Conservation (phyloP, 805 yeast genomes). For the Naumovozyma castellii region DNA sequence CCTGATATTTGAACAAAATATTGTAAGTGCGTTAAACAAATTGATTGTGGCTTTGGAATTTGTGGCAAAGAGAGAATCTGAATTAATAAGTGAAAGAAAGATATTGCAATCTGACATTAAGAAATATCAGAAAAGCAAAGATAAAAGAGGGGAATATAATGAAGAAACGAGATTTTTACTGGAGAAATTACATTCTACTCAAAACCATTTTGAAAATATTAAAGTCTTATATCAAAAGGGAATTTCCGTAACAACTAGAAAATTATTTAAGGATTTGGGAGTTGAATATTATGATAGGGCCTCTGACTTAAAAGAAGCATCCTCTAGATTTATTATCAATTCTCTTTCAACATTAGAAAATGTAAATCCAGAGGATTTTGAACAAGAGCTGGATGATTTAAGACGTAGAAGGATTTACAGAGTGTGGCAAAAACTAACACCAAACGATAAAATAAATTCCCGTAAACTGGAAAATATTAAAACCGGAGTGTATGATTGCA, state of each 20-base stretch:
- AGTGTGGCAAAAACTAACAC: conserved; percentile 18
- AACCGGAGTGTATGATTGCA: conserved; percentile 18
- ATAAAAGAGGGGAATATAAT: conserved; percentile 16
- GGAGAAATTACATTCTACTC: conserved; percentile 16
- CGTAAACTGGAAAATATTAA: conserved; percentile 18
- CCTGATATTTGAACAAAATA: conserved; percentile 14
- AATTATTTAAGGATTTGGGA: conserved; percentile 17
- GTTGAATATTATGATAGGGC: conserved; percentile 19
- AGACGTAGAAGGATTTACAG: conserved; percentile 19
- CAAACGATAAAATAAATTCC: conserved; percentile 16
- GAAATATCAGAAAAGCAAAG: conserved; percentile 12
- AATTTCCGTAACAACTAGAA: conserved; percentile 18
- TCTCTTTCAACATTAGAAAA: conserved; percentile 14
- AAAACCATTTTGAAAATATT: conserved; percentile 12
- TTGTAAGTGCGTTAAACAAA: conserved; percentile 10
- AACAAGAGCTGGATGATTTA: conserved; percentile 17
- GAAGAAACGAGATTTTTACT: conserved; percentile 18
- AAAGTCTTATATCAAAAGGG: conserved; percentile 19
- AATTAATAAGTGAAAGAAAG: conserved; percentile 15
- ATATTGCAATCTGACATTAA: conserved; percentile 12
- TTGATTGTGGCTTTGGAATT: conserved; percentile 17
- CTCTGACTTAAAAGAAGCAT: conserved; percentile 18
- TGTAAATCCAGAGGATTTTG: conserved; percentile 11
- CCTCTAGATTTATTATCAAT: conserved; percentile 13
- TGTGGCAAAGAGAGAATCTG: conserved; percentile 19